Evolutionary conservation across 1,284 basidiomycete species (phyloP), one percentile per base, ranked within the genome.

Genomic region (Naganishia liquefaciens): DNA sequence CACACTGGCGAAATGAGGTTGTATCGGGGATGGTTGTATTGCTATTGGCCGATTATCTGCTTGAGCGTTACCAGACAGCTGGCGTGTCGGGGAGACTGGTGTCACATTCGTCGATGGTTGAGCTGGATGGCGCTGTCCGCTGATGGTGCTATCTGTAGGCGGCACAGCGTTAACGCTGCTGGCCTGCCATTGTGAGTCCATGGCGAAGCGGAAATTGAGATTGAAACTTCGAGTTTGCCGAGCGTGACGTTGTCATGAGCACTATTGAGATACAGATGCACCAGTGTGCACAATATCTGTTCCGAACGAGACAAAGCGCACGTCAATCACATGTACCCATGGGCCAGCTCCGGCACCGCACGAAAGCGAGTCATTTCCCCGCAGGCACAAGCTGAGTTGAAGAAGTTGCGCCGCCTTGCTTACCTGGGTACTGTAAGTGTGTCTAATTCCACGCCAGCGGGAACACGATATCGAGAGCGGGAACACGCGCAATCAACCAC

Each of bases 1-100:
- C 5, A 46, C 44, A 19, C 57, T 60, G 13, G 46, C 57, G 37
- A 60, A 60, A 23, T 46, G 21, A 13, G 30, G 15, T 27, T 60
- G 46, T 2, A 50, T 49, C 2, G 57, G 46, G 6, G 57, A 50
- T 13, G 57, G 46, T 19, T 50, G 30, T 21, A 60, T 40, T 5
- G 57, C 39, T 19, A 17, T 33, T 6, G 21, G 10, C 13, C 10
- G n/a, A 25, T 21, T 53, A 25, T 50, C 57, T 19, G 49, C 9
- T 6, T 46, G 37, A 5, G 30, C 33, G 23, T 50, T 60, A 7
- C 57, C 57, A 15, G 46, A 40, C 13, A 50, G 37, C 13, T 50
- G 46, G 15, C 37, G 46, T 42, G 40, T 40, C 37, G 57, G 57
- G 10, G 57, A 60, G 11, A 37, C 37, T 2, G 46, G 17, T 23